Base-by-base conservation (phyloP, 208 protist species). In the Wallacemonas sp. region DNA sequence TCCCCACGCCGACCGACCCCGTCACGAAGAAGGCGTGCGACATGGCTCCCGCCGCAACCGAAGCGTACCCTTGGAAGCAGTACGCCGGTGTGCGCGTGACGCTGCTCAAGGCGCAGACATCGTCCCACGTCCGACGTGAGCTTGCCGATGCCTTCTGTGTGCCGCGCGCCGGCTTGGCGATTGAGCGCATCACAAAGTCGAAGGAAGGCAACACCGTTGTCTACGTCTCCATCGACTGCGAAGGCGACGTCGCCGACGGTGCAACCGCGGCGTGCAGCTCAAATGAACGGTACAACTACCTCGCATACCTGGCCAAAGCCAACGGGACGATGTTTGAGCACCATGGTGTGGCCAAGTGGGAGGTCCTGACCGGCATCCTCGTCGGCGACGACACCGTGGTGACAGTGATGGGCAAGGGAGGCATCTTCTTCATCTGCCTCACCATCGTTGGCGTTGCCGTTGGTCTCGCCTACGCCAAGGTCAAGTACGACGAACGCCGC, bases 401-500 rank as follows among this genome's bases (percentile, higher is more conserved):
- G 12, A 43, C 52, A 5, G 30, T 19, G 47, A 6, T 55, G n/a
- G 32, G 52, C 32, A 58, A 58, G n/a, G 52, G 52, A 21, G 52
- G 52, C 19, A 21, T 41, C 1, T 58, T 74, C 16, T 34, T 85
- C 61, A 70, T 69, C 36, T 81, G 72, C 36, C 4, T 62, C 14
- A 80, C 74, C 16, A 48, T 80, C 23, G 19, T 89, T 2, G 21
- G 65, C 14, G 60, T 72, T 2, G 56, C 44, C 5, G 71, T 65
- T 16, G 65, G 90, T 55, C 62, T 76, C 0, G 74, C 80, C 5
- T 88, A 83, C 49, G 79, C 74, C 34, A 72, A 83, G 26, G 30
- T 80, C 19, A 88, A 85, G 62, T 95, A 91, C 65, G 73, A 73
- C 32, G 84, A 91, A 69, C 74, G 78, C 5, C 86, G 84, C 12